Percentiles rank a stretch among this genome's conserved stretches.
These are phyloP conservation scores for Pythium biforme DNA, from an alignment of 352 stramenopile genomes.

Conservation along the genomic window DNA sequence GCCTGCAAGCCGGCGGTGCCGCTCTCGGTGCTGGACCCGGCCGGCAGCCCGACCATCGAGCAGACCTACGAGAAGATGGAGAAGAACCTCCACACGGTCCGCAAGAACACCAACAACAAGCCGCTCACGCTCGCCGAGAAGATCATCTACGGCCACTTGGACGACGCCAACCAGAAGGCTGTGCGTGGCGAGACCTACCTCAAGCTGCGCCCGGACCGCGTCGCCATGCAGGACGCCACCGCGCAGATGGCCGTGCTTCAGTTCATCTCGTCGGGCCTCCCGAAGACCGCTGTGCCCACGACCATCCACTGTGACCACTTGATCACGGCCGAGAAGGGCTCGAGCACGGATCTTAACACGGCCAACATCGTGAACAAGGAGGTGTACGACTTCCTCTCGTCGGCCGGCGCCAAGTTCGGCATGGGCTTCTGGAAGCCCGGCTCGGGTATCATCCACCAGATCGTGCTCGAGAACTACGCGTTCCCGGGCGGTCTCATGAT, in stretches of 20 bases:
- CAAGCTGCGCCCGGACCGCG: conserved; percentile 91
- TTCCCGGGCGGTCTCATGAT: conserved; percentile 95
- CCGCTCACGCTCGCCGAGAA: conserved; percentile 92
- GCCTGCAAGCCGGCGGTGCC: conserved; percentile 74
- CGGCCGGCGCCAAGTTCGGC: conserved; percentile 91
- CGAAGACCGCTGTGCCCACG: conserved; percentile 90
- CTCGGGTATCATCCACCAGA: conserved; percentile 94
- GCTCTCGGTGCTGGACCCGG: conserved; percentile 88
- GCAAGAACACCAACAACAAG: conserved; percentile 88
- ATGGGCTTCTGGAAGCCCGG: conserved; percentile 95
- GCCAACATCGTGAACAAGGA: conserved; percentile 91
- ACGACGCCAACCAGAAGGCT: conserved; percentile 79
- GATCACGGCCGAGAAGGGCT: conserved; percentile 93
- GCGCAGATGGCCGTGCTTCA: conserved; percentile 95
- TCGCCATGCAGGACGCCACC: conserved; percentile 94
- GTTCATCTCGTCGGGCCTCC: conserved; percentile 93
- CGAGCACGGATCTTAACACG: conserved; percentile 79
- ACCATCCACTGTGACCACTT: conserved; percentile 96
- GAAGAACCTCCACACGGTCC: conserved; percentile 86
- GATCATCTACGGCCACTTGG: conserved; percentile 94
- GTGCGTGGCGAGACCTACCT: conserved; percentile 91
- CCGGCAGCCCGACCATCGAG: conserved; percentile 91
- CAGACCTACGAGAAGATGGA: conserved; percentile 93
- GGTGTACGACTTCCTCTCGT: conserved; percentile 93
- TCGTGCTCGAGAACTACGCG: conserved; percentile 94